These are phyloP conservation scores for Fragaria nilgerrensis DNA, from an alignment of 306 rosid genomes.

Conservation along the genomic window DNA sequence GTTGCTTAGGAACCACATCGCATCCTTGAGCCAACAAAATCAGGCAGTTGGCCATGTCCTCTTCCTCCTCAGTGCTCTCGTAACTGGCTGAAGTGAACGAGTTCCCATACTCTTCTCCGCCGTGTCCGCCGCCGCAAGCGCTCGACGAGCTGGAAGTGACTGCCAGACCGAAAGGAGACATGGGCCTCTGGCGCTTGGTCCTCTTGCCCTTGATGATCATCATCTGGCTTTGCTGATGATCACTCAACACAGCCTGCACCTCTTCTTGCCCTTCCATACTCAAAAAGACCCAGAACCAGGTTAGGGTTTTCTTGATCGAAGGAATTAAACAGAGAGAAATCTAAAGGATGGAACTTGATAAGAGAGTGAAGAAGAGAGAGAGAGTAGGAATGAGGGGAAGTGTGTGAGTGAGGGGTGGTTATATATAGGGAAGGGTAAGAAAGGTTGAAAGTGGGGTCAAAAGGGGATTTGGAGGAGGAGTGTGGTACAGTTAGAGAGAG, in stretches of 20 bases:
- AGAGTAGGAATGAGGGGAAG: slow-evolving; percentile 13
- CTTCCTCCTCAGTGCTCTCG: slow-evolving; percentile 69
- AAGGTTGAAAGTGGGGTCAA: slow-evolving; percentile 14
- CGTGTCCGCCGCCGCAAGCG: slow-evolving; percentile 19
- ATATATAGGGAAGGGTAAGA: slow-evolving; percentile 16
- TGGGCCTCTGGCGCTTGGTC: slow-evolving; percentile 51
- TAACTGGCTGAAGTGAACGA: slow-evolving; percentile 45
- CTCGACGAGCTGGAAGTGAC: slow-evolving; percentile 60
- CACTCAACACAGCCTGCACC: slow-evolving; percentile 10
- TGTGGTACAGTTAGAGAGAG: not conserved
- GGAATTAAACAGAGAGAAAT: not conserved
- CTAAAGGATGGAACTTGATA: not conserved
- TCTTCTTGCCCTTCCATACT: slow-evolving; percentile 48
- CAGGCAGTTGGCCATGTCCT: slow-evolving; percentile 94
- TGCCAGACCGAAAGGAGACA: slow-evolving; percentile 29
- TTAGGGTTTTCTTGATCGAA: not conserved
- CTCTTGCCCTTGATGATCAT: slow-evolving; percentile 51
- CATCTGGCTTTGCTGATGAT: slow-evolving; percentile 12
- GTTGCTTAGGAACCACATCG: slow-evolving; percentile 2
- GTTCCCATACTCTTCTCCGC: slow-evolving; percentile 27
- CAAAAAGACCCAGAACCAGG: not conserved
- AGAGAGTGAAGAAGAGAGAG: not conserved
- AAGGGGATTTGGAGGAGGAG: not conserved
- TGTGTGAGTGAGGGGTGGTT: slow-evolving; percentile 9
- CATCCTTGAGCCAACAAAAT: slow-evolving; percentile 82